Evolutionary conservation across 495 filamentous ascomycete genomes (phyloP).

Genomic region (Aspergillus cavernicola): DNA sequence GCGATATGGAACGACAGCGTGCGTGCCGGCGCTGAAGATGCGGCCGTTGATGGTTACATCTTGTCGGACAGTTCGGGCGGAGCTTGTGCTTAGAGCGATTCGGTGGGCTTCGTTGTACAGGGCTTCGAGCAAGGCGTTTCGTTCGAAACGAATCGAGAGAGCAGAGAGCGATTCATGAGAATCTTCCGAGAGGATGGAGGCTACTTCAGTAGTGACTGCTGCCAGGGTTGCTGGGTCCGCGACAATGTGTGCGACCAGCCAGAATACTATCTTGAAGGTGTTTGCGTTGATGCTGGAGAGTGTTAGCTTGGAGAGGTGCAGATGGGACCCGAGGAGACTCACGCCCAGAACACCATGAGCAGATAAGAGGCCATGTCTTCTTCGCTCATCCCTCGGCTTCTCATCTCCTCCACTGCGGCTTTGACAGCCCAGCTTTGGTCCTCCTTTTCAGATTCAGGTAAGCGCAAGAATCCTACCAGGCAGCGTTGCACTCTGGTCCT

Average conservation of each 20-base stretch:
- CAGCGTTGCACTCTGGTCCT: neutral
- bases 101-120: slow-evolving; percentile 5
- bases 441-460: neutral
- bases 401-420: neutral
- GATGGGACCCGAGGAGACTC: neutral
- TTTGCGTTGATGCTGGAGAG: slow-evolving; percentile 1
- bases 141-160: neutral
- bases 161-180: neutral
- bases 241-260: neutral
- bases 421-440: neutral
- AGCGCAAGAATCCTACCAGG: neutral
- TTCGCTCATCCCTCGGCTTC: slow-evolving; percentile 2
- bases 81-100: neutral
- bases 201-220: neutral
- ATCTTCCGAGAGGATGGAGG: neutral
- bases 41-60: neutral
- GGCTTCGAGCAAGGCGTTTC: neutral
- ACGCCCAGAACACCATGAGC: slow-evolving; percentile 3
- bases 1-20: neutral
- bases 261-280: slow-evolving; percentile 3
- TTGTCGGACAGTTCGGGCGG: neutral
- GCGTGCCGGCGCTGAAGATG: neutral
- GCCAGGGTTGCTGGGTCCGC: neutral
- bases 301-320: neutral
- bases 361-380: slow-evolving; percentile 2